Conservation (phyloP, 2,329 filamentous ascomycete species). For the Penicillium sumatraense region DNA sequence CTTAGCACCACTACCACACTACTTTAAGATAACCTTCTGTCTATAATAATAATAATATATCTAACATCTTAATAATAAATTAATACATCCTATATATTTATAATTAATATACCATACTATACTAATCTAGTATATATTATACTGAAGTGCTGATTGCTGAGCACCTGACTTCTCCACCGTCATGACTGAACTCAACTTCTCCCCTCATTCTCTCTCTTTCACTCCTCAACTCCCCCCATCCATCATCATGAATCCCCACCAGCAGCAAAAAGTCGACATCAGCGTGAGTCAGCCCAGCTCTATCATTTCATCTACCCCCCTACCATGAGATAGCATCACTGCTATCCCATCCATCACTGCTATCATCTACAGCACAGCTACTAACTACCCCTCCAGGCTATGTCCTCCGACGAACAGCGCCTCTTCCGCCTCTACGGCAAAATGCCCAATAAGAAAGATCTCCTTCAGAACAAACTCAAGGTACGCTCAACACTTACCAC, state of each 20-base stretch:
- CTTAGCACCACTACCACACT: no score
- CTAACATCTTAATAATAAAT: no score
- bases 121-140: no score
- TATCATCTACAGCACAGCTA: background rate
- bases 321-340: background rate
- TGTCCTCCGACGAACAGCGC: constrained; percentile 92
- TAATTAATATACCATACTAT: no score
- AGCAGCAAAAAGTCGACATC: constrained; percentile 98
- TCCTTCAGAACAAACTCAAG: constrained; percentile 97
- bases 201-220: constrained; percentile 6
- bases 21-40: no score
- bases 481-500: constrained; percentile 41
- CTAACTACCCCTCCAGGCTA: constrained; percentile 65
- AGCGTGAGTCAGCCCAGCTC: constrained; percentile 69
- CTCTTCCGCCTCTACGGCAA: constrained; percentile 98
- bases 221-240: constrained; percentile 9
- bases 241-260: constrained; percentile 83
- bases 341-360: background rate
- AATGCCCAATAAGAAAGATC: constrained; percentile 92
- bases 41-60: no score
- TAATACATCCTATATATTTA: no score
- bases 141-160: no score
- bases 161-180: no score
- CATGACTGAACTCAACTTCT: background rate
- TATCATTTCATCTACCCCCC: background rate